A percentile compares a stretch with the other conserved stretches of the same genome.
Evolutionary conservation across 108 stramenopile species (phyloP).

Genomic region (Nitzschia sp.): DNA sequence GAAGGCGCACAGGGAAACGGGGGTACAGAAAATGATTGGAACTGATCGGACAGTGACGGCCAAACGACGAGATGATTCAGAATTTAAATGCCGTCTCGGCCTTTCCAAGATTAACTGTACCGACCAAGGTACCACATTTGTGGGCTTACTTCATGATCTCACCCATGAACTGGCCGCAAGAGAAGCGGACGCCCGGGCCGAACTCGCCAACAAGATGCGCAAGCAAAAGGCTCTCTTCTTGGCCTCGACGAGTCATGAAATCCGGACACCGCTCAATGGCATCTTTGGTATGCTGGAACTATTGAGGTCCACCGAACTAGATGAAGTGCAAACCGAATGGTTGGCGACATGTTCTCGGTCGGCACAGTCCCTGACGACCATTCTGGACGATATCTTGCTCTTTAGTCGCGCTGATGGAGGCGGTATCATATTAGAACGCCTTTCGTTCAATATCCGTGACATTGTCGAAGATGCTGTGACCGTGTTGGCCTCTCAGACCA

Average conservation of each 20-base stretch:
- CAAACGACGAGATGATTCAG: conserved; percentile 42
- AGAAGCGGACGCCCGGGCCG: conserved; percentile 17
- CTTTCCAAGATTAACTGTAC: conserved; percentile 29
- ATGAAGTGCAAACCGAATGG: conserved; percentile 33
- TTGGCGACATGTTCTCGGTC: conserved; percentile 26
- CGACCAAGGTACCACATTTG: conserved; percentile 31
- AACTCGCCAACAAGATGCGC: conserved; percentile 13
- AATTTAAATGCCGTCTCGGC: conserved; percentile 39
- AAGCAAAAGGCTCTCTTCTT: conserved; percentile 24
- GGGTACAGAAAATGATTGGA: conserved; percentile 45
- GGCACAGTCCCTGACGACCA: conserved; percentile 33
- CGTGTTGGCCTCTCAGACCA: conserved; percentile 17
- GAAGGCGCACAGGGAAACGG: conserved; percentile 38
- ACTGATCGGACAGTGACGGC: conserved; percentile 38
- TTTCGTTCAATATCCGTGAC: conserved; percentile 31
- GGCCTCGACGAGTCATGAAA: conserved; percentile 52
- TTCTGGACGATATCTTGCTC: conserved; percentile 49
- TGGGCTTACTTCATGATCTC: conserved; percentile 44
- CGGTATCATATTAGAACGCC: conserved; percentile 39
- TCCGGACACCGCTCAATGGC: conserved; percentile 61
- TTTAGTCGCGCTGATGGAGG: conserved; percentile 50
- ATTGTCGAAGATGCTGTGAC: conserved; percentile 40
- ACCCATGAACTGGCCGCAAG: conserved; percentile 11
- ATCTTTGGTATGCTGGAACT: conserved; percentile 63
- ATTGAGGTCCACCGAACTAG: conserved; percentile 29